Conservation (phyloP, 2,329 filamentous ascomycete species). For the Hysterium pulicare region DNA sequence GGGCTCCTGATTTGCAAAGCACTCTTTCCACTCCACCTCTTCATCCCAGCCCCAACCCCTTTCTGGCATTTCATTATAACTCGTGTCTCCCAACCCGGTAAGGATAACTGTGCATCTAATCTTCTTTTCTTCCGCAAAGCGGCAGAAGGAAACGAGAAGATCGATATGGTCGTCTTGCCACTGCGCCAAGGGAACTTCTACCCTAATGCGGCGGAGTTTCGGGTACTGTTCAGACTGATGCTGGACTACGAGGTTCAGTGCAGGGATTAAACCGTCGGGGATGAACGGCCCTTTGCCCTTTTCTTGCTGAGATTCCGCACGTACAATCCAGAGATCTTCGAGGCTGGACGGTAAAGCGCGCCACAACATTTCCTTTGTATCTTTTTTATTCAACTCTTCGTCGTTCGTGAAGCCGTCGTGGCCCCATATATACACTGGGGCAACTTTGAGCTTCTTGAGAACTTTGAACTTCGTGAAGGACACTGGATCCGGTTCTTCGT, state of each 20-base stretch:
- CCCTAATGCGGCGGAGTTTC: not conserved
- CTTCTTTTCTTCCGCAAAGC: not conserved
- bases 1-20: not conserved
- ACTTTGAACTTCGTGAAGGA: constrained; percentile 3
- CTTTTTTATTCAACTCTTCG: not conserved
- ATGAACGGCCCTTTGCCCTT: not conserved
- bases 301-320: not conserved
- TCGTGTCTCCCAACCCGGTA: not conserved
- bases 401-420: not conserved
- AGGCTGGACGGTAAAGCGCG: not conserved
- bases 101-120: not conserved
- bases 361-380: constrained; percentile 1
- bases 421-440: constrained; percentile 9
- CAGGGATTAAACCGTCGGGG: constrained; percentile 1
- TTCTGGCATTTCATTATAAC: not conserved
- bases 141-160: not conserved
- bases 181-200: not conserved
- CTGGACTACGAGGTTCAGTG: constrained; percentile 3
- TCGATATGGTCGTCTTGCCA: not conserved
- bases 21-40: not conserved
- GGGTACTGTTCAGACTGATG: not conserved
- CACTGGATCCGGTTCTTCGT: not conserved
- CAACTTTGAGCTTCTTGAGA: constrained; percentile 6
- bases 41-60: not conserved
- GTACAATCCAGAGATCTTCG: constrained; percentile 8